phyloP scores from a whole-genome alignment of 371 early-diverging fungal genomes.

The Rozella allomycis region DNA sequence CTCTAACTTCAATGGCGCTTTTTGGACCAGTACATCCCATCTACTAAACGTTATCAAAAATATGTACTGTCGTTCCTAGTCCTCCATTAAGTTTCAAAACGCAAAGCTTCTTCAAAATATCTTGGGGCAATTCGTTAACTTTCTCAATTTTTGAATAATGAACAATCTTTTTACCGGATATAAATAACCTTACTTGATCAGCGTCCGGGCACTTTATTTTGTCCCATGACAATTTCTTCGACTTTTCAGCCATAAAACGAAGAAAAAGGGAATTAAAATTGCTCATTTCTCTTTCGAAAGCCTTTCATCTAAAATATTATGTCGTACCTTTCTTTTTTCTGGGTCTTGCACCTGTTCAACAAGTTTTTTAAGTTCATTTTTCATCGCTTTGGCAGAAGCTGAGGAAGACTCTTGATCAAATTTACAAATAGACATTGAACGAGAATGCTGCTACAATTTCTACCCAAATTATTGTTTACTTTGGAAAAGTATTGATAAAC shows the following conservation, averaged over 20 bases:
- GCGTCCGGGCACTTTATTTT: conserved; percentile 72
- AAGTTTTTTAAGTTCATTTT: conserved; percentile 16
- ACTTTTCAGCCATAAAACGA: conserved; percentile 55
- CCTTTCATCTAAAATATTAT: conserved; percentile 2
- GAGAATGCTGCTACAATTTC: no score
- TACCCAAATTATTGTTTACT: no score
- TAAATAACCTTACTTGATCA: conserved; percentile 26
- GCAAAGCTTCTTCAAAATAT: conserved; percentile 66
- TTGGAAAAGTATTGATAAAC: no score
- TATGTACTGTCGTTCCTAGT: conserved; percentile 68
- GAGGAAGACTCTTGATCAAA: neutral
- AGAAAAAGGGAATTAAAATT: conserved; percentile 72
- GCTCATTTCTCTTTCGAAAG: conserved; percentile 39
- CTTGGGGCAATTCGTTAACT: conserved; percentile 24
- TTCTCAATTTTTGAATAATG: conserved; percentile 30
- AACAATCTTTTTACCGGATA: conserved; percentile 21
- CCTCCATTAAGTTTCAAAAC: conserved; percentile 99
- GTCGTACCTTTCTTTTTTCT: conserved; percentile 2
- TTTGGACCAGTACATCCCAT: neutral
- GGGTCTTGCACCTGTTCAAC: conserved; percentile 12
- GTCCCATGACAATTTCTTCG: conserved; percentile 74
- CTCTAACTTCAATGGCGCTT: conserved; percentile 90
- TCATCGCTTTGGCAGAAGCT: conserved; percentile 9
- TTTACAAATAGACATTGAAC: neutral
- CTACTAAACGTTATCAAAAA: no score